Percentiles rank a stretch among this genome's conserved stretches.
phyloP scores from a whole-genome alignment of 2,329 filamentous ascomycete species.

The Botrytis hyacinthi region DNA sequence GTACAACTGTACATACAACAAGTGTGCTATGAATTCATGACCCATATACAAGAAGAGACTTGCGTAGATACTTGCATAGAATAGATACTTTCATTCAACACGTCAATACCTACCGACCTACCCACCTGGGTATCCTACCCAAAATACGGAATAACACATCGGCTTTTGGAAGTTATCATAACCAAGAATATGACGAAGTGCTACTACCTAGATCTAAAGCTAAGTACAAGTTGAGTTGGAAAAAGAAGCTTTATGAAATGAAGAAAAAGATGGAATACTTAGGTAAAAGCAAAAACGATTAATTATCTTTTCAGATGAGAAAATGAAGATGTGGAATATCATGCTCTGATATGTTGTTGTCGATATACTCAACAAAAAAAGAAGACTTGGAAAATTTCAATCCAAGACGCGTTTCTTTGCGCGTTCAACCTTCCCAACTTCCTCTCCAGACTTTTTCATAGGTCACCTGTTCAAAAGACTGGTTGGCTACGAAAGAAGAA shows the following conservation, averaged over 20 bases:
- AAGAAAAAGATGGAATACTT: not conserved
- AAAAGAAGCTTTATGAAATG: not conserved
- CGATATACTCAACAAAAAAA: not conserved
- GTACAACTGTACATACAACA: not conserved
- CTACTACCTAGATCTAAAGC: not conserved
- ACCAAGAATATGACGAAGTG: conserved; percentile 5
- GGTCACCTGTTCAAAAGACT: not conserved
- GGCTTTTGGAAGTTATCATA: not conserved
- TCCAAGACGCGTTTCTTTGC: not conserved
- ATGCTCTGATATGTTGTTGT: not conserved
- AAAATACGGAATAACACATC: not conserved
- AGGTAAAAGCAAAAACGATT: not conserved
- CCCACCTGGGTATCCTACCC: not conserved
- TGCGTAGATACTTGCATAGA: not conserved
- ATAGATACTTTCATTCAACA: not conserved
- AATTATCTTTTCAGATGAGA: not conserved
- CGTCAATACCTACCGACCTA: not conserved
- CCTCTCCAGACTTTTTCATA: not conserved
- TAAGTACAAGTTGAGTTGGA: not conserved
- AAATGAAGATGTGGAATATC: not conserved
- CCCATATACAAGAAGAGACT: not conserved
- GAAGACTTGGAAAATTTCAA: not conserved
- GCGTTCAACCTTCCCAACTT: not conserved
- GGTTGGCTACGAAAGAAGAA: not conserved
- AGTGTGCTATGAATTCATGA: not conserved